These are phyloP conservation scores for Kazachstania bromeliacearum DNA, from an alignment of 805 yeast genomes.

Conservation along the genomic window DNA sequence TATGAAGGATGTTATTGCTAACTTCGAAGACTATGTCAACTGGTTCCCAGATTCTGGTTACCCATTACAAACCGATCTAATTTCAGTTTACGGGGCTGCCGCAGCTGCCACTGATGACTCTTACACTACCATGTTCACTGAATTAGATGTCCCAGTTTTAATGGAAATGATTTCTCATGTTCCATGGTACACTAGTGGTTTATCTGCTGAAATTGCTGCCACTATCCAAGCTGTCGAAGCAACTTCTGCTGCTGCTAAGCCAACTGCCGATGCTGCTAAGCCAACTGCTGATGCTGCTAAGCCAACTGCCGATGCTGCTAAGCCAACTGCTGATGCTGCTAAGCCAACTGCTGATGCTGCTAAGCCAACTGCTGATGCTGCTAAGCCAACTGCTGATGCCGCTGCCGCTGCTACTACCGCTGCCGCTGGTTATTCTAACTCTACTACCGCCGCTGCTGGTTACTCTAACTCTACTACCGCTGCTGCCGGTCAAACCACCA, in stretches of 20 bases:
- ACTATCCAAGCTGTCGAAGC: neutral
- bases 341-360: slow-evolving; percentile 7
- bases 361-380: slow-evolving; percentile 3
- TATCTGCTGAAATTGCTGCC: slow-evolving; percentile 1
- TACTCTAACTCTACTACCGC: neutral
- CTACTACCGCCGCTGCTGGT: neutral
- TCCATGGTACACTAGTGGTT: slow-evolving; percentile 1
- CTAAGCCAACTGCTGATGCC: slow-evolving; percentile 6
- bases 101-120: slow-evolving; percentile 17
- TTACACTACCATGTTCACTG: slow-evolving; percentile 23
- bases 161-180: neutral
- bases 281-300: neutral
- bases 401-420: slow-evolving; percentile 9
- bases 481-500: neutral
- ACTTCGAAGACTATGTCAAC: slow-evolving; percentile 4
- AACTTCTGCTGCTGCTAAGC: slow-evolving; percentile 2
- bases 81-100: neutral
- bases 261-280: neutral
- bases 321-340: slow-evolving; percentile 11
- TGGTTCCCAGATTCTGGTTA: slow-evolving; percentile 5
- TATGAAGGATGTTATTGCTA: slow-evolving; percentile 5
- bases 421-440: neutral
- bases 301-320: slow-evolving; percentile 7
- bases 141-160: slow-evolving; percentile 16
- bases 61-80: slow-evolving; percentile 6